phyloP scores from a whole-genome alignment of 192 early-diverging fungal species.

The Coemansia sp. region DNA sequence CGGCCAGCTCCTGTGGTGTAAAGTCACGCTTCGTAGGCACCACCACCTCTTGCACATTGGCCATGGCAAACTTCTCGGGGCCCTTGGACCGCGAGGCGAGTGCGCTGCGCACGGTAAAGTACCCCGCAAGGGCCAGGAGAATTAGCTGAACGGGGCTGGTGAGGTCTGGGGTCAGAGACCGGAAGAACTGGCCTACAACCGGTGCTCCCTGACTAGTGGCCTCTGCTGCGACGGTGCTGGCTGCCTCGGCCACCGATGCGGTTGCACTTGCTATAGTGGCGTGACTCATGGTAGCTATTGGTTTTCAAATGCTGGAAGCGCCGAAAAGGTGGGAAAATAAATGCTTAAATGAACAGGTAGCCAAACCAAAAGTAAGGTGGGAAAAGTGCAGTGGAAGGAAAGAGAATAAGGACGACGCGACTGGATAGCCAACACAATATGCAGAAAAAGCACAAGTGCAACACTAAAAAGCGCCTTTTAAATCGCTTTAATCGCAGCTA shows the following conservation, averaged over 20 bases:
- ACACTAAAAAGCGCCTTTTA: background rate
- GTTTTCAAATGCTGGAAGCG: background rate
- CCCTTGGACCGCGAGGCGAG: background rate
- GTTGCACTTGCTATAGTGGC: conserved; percentile 2
- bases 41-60: conserved; percentile 7
- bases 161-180: conserved; percentile 17
- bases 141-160: conserved; percentile 23
- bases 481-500: background rate
- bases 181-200: conserved; percentile 1
- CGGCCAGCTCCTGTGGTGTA: conserved; percentile 71
- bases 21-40: conserved; percentile 58
- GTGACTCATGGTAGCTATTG: background rate
- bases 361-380: background rate
- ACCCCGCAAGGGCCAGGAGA: conserved; percentile 20
- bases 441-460: background rate
- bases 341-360: background rate
- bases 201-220: background rate
- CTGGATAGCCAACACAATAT: background rate
- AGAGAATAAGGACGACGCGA: background rate
- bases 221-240: background rate
- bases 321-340: background rate
- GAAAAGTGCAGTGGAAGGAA: background rate
- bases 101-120: conserved; percentile 36
- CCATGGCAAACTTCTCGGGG: conserved; percentile 34
- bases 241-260: background rate